These are phyloP conservation scores for Fusarium fracticaudum DNA, from an alignment of 2,329 filamentous ascomycete genomes.

Conservation along the genomic window DNA sequence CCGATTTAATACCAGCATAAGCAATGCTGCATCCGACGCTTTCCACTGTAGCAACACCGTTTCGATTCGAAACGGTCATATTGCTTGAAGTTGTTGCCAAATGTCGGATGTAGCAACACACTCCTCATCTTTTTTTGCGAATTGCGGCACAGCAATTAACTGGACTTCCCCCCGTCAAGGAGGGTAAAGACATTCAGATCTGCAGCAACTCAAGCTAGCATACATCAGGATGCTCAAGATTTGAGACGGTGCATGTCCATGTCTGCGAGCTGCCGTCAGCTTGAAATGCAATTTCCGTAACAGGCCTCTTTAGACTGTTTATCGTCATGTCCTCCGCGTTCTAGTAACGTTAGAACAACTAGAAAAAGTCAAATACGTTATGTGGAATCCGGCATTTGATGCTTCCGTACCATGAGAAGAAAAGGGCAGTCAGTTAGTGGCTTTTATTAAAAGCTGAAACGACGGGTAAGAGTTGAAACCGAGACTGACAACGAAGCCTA, in stretches of 20 bases:
- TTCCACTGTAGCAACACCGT: not conserved
- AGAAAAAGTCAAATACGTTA: not conserved
- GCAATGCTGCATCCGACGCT: not conserved
- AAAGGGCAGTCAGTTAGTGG: not conserved
- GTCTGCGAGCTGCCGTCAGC: not conserved
- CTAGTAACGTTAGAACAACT: not conserved
- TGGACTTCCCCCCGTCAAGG: not conserved
- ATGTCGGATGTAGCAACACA: not conserved
- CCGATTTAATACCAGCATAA: not conserved
- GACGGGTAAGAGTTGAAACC: constrained; percentile 5
- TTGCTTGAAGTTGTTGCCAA: not conserved
- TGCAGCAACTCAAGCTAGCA: not conserved
- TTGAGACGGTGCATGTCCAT: not conserved
- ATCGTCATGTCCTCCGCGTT: not conserved
- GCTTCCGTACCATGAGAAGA: not conserved
- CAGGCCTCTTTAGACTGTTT: not conserved
- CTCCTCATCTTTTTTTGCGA: not conserved
- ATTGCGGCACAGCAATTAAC: constrained; percentile 15
- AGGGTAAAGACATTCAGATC: constrained; percentile 1
- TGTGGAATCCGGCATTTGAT: not conserved
- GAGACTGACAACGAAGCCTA: constrained; percentile 9
- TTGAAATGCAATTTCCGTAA: not conserved
- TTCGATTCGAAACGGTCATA: constrained; percentile 11
- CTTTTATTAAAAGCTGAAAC: constrained; percentile 19
- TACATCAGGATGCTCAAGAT: not conserved